A percentile compares a stretch with the other conserved stretches of the same genome.
These are phyloP conservation scores for Porogramme epimiltina DNA, from an alignment of 1,284 basidiomycete species.

Conservation along the genomic window DNA sequence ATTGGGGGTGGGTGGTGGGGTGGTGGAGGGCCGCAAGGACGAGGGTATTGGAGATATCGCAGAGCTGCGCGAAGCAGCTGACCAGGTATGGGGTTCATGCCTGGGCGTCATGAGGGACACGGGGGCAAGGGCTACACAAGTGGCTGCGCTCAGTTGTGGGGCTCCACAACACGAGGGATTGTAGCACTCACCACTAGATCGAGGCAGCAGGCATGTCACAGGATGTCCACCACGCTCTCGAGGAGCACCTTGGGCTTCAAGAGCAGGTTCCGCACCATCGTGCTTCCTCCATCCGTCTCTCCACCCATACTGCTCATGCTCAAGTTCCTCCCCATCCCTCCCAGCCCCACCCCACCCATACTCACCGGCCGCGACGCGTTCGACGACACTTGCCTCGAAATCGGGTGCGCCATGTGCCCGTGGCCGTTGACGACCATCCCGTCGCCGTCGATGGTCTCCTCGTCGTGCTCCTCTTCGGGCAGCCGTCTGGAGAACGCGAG, in stretches of 20 bases:
- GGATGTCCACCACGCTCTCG: slow-evolving; percentile 35
- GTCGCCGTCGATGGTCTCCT: slow-evolving; percentile 19
- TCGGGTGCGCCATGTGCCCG: slow-evolving; percentile 7
- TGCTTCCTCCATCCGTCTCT: slow-evolving; percentile 14
- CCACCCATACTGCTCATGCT: slow-evolving; percentile 1
- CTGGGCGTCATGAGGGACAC: no score
- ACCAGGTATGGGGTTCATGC: background rate
- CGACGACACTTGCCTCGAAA: slow-evolving; percentile 1
- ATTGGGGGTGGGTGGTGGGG: background rate
- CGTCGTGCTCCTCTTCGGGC: slow-evolving; percentile 12
- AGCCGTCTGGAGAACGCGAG: slow-evolving; percentile 30
- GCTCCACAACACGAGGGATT: no score
- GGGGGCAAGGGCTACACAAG: no score
- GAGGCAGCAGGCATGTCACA: slow-evolving; percentile 21
- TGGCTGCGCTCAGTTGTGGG: no score
- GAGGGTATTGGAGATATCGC: background rate
- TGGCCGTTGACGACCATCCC: slow-evolving; percentile 11
- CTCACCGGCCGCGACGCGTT: slow-evolving; percentile 6
- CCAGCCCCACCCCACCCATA: slow-evolving; percentile 13
- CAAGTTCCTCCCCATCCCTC: slow-evolving; percentile 7
- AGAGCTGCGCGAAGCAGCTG: background rate
- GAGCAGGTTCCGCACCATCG: slow-evolving; percentile 31
- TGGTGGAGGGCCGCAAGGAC: background rate
- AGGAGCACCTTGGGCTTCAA: slow-evolving; percentile 40
- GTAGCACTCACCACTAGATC: no score